These are phyloP conservation scores for Baudoinia panamericana DNA, from an alignment of 495 filamentous ascomycete genomes.

Conservation along the genomic window DNA sequence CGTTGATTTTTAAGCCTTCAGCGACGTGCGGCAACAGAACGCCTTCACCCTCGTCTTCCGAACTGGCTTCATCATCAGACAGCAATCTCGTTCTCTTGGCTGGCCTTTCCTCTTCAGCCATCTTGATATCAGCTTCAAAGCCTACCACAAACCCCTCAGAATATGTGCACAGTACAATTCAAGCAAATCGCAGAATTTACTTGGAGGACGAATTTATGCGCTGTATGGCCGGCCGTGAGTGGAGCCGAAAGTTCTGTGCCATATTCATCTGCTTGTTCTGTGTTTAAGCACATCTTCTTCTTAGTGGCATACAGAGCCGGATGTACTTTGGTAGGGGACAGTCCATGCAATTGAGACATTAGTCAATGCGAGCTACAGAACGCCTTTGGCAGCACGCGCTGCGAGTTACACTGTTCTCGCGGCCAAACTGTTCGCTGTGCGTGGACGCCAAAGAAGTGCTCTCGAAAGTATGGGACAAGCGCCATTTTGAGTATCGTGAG, in stretches of 20 bases:
- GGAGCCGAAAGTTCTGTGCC: too few relatives aligned
- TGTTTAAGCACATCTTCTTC: too few relatives aligned
- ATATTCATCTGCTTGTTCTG: too few relatives aligned
- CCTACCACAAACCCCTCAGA: too few relatives aligned
- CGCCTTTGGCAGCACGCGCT: slow-evolving; percentile 37
- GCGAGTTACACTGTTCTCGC: slow-evolving; percentile 72
- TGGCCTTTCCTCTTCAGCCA: slow-evolving; percentile 7
- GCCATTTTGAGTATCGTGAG: slow-evolving; percentile 64
- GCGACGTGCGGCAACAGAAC: background rate
- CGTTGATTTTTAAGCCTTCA: slow-evolving; percentile 59
- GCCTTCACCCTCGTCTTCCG: slow-evolving; percentile 1
- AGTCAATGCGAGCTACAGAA: slow-evolving; percentile 14
- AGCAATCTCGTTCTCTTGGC: slow-evolving; percentile 19
- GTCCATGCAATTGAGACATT: too few relatives aligned
- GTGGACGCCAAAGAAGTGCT: slow-evolving; percentile 59
- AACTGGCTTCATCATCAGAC: background rate
- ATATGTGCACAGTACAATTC: too few relatives aligned
- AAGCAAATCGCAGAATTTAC: too few relatives aligned
- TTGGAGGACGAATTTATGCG: too few relatives aligned
- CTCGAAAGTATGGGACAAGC: slow-evolving; percentile 51
- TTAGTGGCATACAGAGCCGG: too few relatives aligned
- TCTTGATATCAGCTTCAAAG: too few relatives aligned
- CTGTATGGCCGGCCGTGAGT: too few relatives aligned
- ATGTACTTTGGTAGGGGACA: too few relatives aligned
- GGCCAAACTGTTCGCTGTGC: slow-evolving; percentile 67